Evolutionary conservation across 805 yeast species (phyloP).

Genomic region (Spathaspora boniae): DNA sequence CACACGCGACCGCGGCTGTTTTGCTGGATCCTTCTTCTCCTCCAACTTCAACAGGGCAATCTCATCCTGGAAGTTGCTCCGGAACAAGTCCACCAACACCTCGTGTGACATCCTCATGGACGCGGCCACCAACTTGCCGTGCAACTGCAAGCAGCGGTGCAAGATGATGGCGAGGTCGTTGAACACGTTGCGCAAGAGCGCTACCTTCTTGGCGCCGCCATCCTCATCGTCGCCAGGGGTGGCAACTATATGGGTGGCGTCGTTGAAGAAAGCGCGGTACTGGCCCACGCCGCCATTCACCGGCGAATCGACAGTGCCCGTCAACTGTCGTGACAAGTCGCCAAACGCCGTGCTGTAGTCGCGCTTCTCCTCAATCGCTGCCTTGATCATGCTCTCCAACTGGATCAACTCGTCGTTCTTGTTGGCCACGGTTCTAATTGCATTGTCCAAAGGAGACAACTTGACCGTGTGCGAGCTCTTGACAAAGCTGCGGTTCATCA

Average conservation of each 20-base stretch:
- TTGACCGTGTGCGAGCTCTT: conserved; percentile 44
- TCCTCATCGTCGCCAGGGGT: conserved; percentile 31
- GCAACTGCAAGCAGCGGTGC: conserved; percentile 63
- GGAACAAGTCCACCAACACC: conserved; percentile 60
- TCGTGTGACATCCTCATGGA: conserved; percentile 61
- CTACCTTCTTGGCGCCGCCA: conserved; percentile 26
- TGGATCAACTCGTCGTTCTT: conserved; percentile 73
- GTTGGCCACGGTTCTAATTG: conserved; percentile 59
- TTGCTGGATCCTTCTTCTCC: conserved; percentile 15
- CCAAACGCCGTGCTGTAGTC: conserved; percentile 49
- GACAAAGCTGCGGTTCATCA: conserved; percentile 81
- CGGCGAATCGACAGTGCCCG: conserved; percentile 90
- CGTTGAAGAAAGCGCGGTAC: conserved; percentile 64
- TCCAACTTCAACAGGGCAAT: conserved; percentile 41
- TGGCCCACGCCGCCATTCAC: conserved; percentile 91
- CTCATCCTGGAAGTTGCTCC: conserved; percentile 65
- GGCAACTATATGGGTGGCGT: conserved; percentile 30
- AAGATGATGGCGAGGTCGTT: conserved; percentile 65
- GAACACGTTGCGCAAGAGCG: conserved; percentile 50
- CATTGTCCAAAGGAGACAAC: conserved; percentile 83
- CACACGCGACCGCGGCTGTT: background rate
- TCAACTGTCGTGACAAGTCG: conserved; percentile 64
- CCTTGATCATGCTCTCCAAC: conserved; percentile 57
- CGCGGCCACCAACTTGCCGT: conserved; percentile 59
- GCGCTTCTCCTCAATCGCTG: conserved; percentile 49